Base-by-base conservation (phyloP, 225 moss, liverwort and hornwort genomes). In the Physcomitrium patens region DNA sequence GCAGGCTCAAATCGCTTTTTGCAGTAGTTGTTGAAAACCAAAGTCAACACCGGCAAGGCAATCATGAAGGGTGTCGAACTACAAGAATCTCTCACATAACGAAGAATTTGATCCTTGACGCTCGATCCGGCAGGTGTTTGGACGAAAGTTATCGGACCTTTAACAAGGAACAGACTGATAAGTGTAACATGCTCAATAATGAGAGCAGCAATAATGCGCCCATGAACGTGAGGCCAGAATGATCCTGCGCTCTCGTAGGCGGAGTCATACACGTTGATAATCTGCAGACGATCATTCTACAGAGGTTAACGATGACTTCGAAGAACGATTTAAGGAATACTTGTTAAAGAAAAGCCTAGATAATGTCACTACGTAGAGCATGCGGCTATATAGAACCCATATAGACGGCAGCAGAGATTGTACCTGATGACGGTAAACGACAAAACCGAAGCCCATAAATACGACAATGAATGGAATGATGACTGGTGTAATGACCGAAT, bases 211-310 rank as follows among this genome's bases (percentile, higher is more conserved):
- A 93, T 77, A 17, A 86, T 87, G 52, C 91, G 92, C 1, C 86
- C 91, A 77, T 94, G 94, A 64, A 93, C 94, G 68, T 93, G 89
- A 69, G 94, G 97, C 94, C 92, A 94, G 79, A 88, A 94, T 3
- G 85, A 79, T 67, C 91, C 97, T 42, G 87, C 89, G 64, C 90
- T 99, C 74, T 99, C 94, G 63, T 93, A 91, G 11, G 67, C 73
- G 74, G 90, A 83, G 56, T 93, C 83, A 67, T 99, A 93, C 0
- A 86, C 93, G 72, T 99, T 87, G 79, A 94, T 84, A 2, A 97
- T 75, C 92, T 96, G 91, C 46, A 49, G 66, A 45, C 41, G 52
- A 56, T 31, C 23, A 56, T 59, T 31, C 31, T 2, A 31, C 31
- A 31, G 31, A 31, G 31, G 68, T 37, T 53, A 53, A 41, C 53